Conservation (phyloP, 257 asterid species). For the Nicotiana obtusifolia region DNA sequence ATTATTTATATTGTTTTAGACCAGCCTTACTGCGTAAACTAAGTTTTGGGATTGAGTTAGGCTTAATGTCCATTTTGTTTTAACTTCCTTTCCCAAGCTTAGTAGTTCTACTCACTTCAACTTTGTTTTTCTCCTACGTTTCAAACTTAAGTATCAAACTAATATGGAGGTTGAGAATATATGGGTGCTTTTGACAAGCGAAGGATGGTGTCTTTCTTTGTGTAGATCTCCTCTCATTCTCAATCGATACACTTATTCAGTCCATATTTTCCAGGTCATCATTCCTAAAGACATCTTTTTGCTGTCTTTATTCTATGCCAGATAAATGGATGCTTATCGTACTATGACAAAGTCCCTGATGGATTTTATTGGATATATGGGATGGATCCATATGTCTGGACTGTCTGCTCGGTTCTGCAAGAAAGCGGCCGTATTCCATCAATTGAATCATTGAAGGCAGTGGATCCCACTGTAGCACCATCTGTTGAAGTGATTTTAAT, state of each 20-base stretch:
- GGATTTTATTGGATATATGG: constrained; percentile 86
- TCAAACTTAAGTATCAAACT: neutral
- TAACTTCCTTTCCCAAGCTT: neutral
- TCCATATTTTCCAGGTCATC: constrained; percentile 1
- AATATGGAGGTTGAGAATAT: neutral
- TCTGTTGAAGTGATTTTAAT: constrained; percentile 75
- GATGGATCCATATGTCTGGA: constrained; percentile 96
- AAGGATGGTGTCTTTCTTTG: neutral
- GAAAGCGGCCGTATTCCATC: constrained; percentile 92
- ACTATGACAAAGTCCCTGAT: constrained; percentile 68
- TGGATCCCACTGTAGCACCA: constrained; percentile 50
- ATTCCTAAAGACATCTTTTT: constrained; percentile 1
- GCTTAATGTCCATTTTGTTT: neutral
- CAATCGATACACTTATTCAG: neutral
- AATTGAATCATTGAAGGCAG: constrained; percentile 62
- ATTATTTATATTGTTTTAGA: neutral
- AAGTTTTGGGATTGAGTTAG: neutral
- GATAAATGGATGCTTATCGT: constrained; percentile 91
- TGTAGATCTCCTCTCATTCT: neutral
- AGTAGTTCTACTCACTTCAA: neutral
- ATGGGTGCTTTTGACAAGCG: neutral
- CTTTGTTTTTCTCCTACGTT: neutral
- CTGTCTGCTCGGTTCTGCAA: constrained; percentile 71
- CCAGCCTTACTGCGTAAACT: neutral
- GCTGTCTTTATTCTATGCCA: constrained; percentile 27